phyloP scores from a whole-genome alignment of 345 rosid genomes.

The Citrus australasica region DNA sequence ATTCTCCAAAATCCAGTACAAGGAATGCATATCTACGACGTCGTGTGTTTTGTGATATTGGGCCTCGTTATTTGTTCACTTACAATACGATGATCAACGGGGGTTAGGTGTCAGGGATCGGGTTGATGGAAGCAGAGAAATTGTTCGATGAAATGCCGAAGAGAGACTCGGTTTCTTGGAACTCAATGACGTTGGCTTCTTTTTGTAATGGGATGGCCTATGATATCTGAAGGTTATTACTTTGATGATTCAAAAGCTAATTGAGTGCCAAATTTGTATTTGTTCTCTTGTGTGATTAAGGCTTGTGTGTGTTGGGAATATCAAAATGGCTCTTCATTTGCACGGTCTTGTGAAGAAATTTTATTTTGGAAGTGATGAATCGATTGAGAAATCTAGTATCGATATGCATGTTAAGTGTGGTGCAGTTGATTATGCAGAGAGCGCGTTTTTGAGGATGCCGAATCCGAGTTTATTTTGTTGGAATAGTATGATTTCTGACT shows the following conservation, averaged over 20 bases:
- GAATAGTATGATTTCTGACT: constrained; percentile 29
- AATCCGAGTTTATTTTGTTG: constrained; percentile 21
- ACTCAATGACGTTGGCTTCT: constrained; percentile 18
- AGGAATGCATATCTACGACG: too few species aligned
- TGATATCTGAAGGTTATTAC: not conserved
- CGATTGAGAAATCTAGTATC: constrained; percentile 7
- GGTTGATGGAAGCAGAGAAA: constrained; percentile 9
- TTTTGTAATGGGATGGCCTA: constrained; percentile 7
- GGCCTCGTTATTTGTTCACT: constrained; percentile 8
- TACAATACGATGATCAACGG: constrained; percentile 11
- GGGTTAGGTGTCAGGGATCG: not conserved
- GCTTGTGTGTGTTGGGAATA: constrained; percentile 17
- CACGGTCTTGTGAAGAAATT: constrained; percentile 18
- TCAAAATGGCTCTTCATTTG: constrained; percentile 17
- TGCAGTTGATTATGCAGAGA: constrained; percentile 6
- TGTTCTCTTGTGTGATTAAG: constrained; percentile 23
- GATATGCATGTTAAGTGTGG: constrained; percentile 25
- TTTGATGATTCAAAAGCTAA: constrained; percentile 8
- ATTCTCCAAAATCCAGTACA: too few species aligned
- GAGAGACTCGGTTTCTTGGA: constrained; percentile 28
- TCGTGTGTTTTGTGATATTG: constrained; percentile 1
- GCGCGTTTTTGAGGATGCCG: constrained; percentile 14
- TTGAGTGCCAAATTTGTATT: not conserved
- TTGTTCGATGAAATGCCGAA: constrained; percentile 27
- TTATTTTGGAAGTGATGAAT: not conserved